Percentiles rank a stretch among this genome's conserved stretches.
phyloP scores from a whole-genome alignment of 495 filamentous ascomycete species.

The Lophium mytilinum region DNA sequence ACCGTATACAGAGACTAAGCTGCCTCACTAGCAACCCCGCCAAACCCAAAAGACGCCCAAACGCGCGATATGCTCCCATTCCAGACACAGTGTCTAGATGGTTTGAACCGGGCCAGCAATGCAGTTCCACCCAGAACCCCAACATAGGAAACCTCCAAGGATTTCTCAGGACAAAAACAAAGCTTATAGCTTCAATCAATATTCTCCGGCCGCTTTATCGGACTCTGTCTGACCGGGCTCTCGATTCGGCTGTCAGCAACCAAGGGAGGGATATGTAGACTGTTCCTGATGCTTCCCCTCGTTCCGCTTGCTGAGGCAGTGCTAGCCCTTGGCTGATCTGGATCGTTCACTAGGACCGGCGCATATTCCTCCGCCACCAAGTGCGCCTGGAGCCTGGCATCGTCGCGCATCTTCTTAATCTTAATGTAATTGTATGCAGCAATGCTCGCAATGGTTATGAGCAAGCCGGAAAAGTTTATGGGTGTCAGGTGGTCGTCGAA shows the following conservation, averaged over 20 bases:
- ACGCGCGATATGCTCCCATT: too few species aligned
- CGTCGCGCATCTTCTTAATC: constrained; percentile 74
- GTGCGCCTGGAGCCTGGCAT: constrained; percentile 41
- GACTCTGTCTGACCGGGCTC: constrained; percentile 16
- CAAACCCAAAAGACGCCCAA: too few species aligned
- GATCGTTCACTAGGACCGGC: constrained; percentile 24
- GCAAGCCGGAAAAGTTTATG: constrained; percentile 77
- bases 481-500: constrained; percentile 86
- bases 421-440: constrained; percentile 92
- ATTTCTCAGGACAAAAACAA: neutral
- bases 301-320: constrained; percentile 2
- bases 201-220: constrained; percentile 29
- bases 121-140: too few species aligned
- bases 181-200: constrained; percentile 9
- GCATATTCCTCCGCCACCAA: constrained; percentile 24
- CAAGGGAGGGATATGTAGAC: constrained; percentile 16
- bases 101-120: too few species aligned
- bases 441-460: constrained; percentile 85
- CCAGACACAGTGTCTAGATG: too few species aligned
- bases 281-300: constrained; percentile 20
- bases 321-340: constrained; percentile 4
- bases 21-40: too few species aligned
- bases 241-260: constrained; percentile 13
- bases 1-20: too few species aligned
- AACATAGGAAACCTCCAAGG: too few species aligned